Base-by-base conservation (phyloP, 192 early-diverging fungal species). In the Helicostylum pulchrum region DNA sequence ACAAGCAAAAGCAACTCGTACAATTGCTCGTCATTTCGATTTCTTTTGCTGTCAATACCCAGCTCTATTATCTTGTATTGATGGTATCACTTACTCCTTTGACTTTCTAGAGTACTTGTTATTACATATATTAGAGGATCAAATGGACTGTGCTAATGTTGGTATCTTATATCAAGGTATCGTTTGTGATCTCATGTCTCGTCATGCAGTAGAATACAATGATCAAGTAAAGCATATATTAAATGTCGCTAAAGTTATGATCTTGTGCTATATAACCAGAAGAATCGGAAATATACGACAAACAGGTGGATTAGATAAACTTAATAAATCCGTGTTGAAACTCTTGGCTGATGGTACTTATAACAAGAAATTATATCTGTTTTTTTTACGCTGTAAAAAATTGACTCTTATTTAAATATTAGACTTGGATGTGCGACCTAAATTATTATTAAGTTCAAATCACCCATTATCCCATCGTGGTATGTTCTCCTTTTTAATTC, bases 21-120 rank as follows among this genome's bases (percentile, higher is more conserved):
- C 42, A 1, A 66, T 72, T 26, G 64, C 70, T 15, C 21, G 30
- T 10, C 42, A 72, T 53, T 72, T 72, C 54, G 44, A 66, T 36
- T 72, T 72, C 14, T 72, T 58, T 19, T 72, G 70, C 20, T 61
- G 57, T 15, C 36, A 66, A 45, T 72, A 72, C 20, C 70, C 70
- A 2, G 56, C 70, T 2, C 23, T 72, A 42, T 39, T 72, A 26
- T 72, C 70, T 11, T 72, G 70, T 44, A 66, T 72, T 15, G 70
- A 72, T 61, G 70, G 64, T n/a, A 62, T 72, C 59, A 61, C 61
- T 7, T 66, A 72, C 20, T 55, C 70, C 0, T 58, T 57, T 45
- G 70, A 54, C 7, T 72, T 66, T 51, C 21, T 66, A 2, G 70
- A 72, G 39, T 72, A 66, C 48, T 51, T 72, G n/a, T 19, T 72